phyloP scores from a whole-genome alignment of 2,329 filamentous ascomycete genomes.

The Mycocentrospora acerina region DNA sequence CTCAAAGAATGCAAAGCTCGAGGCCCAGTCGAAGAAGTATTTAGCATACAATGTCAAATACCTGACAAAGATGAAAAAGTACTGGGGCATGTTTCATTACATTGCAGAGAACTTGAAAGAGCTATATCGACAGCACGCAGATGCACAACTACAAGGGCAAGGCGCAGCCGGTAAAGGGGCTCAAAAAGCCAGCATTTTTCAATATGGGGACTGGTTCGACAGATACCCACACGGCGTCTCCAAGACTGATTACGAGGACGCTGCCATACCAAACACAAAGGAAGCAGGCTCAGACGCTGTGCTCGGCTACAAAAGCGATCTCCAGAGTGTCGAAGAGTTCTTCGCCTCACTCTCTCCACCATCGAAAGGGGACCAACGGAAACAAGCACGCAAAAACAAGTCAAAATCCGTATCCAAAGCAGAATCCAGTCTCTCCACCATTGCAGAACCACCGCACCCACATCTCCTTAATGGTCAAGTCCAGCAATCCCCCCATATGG shows the following conservation, averaged over 20 bases:
- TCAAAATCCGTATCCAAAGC: slow-evolving; percentile 36
- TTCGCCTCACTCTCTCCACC: slow-evolving; percentile 77
- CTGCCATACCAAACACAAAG: slow-evolving; percentile 65
- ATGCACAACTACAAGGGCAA: slow-evolving; percentile 72
- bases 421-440: slow-evolving; percentile 19
- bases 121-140: slow-evolving; percentile 80
- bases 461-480: slow-evolving; percentile 22
- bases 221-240: slow-evolving; percentile 91
- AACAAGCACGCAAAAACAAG: slow-evolving; percentile 50
- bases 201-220: slow-evolving; percentile 98
- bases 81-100: slow-evolving; percentile 98
- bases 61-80: slow-evolving; percentile 90
- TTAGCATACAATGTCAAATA: slow-evolving; percentile 87
- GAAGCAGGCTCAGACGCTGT: slow-evolving; percentile 85
- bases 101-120: slow-evolving; percentile 91
- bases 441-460: slow-evolving; percentile 24
- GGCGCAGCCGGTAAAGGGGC: slow-evolving; percentile 36
- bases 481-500: slow-evolving; percentile 27
- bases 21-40: slow-evolving; percentile 78
- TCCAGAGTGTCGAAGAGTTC: slow-evolving; percentile 95
- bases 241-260: slow-evolving; percentile 78
- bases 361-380: slow-evolving; percentile 51
- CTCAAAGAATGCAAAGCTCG: slow-evolving; percentile 75
- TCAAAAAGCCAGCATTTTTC: slow-evolving; percentile 66
- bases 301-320: slow-evolving; percentile 80